These are phyloP conservation scores for Earliella scabrosa DNA, from an alignment of 1,284 basidiomycete genomes.

Conservation along the genomic window DNA sequence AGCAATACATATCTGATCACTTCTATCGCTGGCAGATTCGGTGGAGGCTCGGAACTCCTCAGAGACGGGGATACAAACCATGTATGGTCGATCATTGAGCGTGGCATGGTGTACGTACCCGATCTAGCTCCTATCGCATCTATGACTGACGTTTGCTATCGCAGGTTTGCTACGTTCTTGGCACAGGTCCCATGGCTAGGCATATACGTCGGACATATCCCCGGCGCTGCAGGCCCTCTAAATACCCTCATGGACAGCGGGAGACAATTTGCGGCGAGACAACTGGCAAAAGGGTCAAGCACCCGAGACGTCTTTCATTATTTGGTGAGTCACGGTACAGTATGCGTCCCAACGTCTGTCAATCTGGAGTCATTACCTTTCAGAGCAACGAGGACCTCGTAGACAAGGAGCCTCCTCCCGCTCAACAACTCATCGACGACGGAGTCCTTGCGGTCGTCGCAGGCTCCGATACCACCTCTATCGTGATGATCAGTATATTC, in stretches of 20 bases:
- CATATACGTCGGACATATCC: conserved; percentile 1
- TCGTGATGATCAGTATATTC: conserved; percentile 16
- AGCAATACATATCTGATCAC: too few species aligned
- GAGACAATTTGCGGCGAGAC: background rate
- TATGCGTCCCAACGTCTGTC: background rate
- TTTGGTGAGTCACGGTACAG: background rate
- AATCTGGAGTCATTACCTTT: background rate
- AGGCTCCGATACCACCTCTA: conserved; percentile 36
- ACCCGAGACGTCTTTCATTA: conserved; percentile 22
- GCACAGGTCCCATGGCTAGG: conserved; percentile 22
- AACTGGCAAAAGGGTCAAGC: background rate
- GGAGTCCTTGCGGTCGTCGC: conserved; percentile 19
- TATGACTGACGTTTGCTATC: background rate
- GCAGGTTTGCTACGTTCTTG: conserved; percentile 5
- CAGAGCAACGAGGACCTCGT: conserved; percentile 20
- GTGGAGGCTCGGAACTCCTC: conserved; percentile 24
- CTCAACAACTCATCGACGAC: conserved; percentile 6
- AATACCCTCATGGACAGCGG: background rate
- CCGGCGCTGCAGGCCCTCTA: background rate
- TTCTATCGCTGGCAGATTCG: conserved; percentile 17
- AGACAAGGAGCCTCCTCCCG: conserved; percentile 4
- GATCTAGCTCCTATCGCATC: too few species aligned
- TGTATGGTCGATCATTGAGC: conserved; percentile 6
- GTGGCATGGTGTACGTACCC: conserved; percentile 7
- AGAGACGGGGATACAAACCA: conserved; percentile 19